Evolutionary conservation across 2,329 filamentous ascomycete species (phyloP), one percentile per base, ranked within the genome.

Genomic region (Fusarium sp.): DNA sequence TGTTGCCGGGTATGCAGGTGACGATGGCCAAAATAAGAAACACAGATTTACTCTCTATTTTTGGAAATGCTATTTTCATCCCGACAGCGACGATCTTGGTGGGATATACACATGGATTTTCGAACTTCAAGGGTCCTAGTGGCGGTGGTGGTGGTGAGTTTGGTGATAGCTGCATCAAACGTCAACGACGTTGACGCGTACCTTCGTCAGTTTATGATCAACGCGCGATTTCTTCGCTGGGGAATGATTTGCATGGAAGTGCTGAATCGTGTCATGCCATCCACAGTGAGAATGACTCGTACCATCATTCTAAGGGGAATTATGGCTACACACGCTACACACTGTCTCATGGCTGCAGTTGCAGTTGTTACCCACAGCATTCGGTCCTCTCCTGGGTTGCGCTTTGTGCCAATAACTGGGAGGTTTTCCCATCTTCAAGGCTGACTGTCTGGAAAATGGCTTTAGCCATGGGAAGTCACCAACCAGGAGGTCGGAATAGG

Each of bases 61-160:
- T 69, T 70, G 62, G 67, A 68, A 59, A 38, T 69, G 48, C 67
- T 69, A 70, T 69, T 68, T 64, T 70, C 47, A 55, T 59, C 33
- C 62, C 42, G 26, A 52, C 50, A 39, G 28, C 42, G 52, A 50
- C 44, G 57, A 69, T 69, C 66, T 54, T 18, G 8, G 57, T 57
- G 26, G 42, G 57, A 41, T 37, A 50, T 48, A 28, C 31, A 21
- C 46, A 47, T 52, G 37, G 50, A 41, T 52, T 18, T 23, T 55
- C 48, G 44, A 42, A 52, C 38, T 46, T 38, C 29, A 38, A 55
- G 29, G 52, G 66, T 55, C 33, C 44, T 28, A 20, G 33, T 38
- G 42, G 26, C 13, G 24, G 33, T 38, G n/a, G 33, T 33, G 38
- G 31, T 57, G 24, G 24, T 37, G 42, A 50, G 37, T 44, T 53